Percentiles rank a stretch among this genome's conserved stretches.
Evolutionary conservation across 495 filamentous ascomycete genomes (phyloP).

Genomic region (Neurospora sp.): DNA sequence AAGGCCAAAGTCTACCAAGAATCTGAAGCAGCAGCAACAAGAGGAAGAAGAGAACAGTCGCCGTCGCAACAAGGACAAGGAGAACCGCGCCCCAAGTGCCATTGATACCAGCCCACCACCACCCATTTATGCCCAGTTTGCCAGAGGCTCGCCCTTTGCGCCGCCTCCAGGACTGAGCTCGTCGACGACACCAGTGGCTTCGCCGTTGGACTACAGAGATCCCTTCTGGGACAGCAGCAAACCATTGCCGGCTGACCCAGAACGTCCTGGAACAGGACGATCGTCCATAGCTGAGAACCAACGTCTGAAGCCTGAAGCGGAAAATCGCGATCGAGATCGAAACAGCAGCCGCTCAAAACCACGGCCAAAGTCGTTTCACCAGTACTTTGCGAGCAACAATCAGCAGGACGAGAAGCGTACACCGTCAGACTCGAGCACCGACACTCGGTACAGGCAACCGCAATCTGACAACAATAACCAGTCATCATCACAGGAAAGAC

Average conservation of each 20-base stretch:
- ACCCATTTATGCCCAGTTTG: constrained; percentile 71
- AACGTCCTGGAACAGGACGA: neutral
- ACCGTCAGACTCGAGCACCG: constrained; percentile 37
- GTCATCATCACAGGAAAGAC: neutral
- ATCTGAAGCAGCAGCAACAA: constrained; percentile 27
- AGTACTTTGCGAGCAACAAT: neutral
- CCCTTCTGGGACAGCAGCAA: neutral
- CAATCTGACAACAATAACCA: neutral
- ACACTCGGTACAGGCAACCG: constrained; percentile 22
- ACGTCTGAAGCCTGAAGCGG: neutral
- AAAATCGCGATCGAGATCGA: neutral
- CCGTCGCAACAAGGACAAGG: constrained; percentile 55
- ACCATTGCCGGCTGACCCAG: neutral
- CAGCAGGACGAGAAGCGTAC: neutral
- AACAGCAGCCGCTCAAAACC: neutral
- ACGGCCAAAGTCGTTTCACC: neutral
- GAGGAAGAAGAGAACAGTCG: constrained; percentile 25
- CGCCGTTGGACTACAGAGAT: neutral
- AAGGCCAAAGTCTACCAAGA: constrained; percentile 52
- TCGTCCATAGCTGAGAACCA: neutral
- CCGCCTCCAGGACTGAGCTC: neutral
- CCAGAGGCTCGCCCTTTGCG: constrained; percentile 13
- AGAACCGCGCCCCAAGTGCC: constrained; percentile 52
- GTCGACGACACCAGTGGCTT: constrained; percentile 37
- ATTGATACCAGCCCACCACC: constrained; percentile 35